Evolutionary conservation across 352 stramenopile genomes (phyloP).

Genomic region (Thalassiosira ordinaria): DNA sequence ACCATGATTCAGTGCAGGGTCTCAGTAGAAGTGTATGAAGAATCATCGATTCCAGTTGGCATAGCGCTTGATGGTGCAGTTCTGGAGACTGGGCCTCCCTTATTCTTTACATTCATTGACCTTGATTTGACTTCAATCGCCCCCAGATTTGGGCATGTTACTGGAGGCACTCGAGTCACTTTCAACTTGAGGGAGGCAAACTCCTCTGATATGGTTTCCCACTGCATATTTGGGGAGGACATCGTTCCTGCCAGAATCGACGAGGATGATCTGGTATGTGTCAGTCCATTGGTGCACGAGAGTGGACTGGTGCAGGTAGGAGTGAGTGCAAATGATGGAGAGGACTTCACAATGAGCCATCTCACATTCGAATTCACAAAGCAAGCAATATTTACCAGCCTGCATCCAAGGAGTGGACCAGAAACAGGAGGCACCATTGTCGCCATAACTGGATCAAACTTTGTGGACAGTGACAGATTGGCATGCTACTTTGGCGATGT

Average conservation of each 20-base stretch:
- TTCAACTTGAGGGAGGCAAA: slow-evolving; percentile 41
- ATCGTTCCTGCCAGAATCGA: slow-evolving; percentile 28
- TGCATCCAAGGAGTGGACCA: slow-evolving; percentile 40
- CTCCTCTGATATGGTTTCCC: slow-evolving; percentile 7
- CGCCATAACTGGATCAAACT: slow-evolving; percentile 51
- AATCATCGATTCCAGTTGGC: slow-evolving; percentile 30
- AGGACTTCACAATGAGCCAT: slow-evolving; percentile 44
- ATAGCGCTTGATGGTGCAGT: slow-evolving; percentile 29
- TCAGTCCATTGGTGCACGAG: slow-evolving; percentile 24
- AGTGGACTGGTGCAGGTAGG: slow-evolving; percentile 32
- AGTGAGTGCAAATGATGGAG: slow-evolving; percentile 44
- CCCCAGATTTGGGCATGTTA: slow-evolving; percentile 63
- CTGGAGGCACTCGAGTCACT: slow-evolving; percentile 73
- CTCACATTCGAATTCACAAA: slow-evolving; percentile 50
- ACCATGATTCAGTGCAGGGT: slow-evolving; percentile 35
- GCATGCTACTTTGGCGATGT: slow-evolving; percentile 59
- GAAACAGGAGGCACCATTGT: slow-evolving; percentile 60
- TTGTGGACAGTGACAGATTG: slow-evolving; percentile 51
- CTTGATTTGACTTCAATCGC: slow-evolving; percentile 58
- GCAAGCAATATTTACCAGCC: slow-evolving; percentile 41
- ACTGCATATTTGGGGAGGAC: slow-evolving; percentile 59
- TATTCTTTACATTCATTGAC: slow-evolving; percentile 45
- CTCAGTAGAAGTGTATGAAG: neutral
- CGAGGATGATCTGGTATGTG: slow-evolving; percentile 35
- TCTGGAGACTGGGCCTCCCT: slow-evolving; percentile 7